Evolutionary conservation across 2,329 filamentous ascomycete genomes (phyloP).

Genomic region (Ciborinia camelliae): DNA sequence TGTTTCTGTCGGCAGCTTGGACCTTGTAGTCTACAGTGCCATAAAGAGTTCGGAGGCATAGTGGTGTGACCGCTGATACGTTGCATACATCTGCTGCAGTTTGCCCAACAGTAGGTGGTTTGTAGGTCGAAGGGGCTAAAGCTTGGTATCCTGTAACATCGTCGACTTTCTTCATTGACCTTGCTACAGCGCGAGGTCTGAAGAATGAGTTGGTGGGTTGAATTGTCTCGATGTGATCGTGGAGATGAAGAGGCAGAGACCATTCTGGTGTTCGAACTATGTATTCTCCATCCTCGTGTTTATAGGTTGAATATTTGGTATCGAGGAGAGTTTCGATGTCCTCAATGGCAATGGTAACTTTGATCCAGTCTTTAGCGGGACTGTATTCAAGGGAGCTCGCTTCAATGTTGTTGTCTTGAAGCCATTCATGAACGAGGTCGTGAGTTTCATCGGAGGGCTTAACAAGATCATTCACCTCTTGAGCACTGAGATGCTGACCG

Average conservation of each 20-base stretch:
- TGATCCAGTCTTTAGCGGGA: conserved; percentile 56
- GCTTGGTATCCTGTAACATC: background rate
- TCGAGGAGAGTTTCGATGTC: conserved; percentile 41
- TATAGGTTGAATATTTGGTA: conserved; percentile 39
- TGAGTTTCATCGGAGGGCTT: conserved; percentile 50
- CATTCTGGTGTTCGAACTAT: conserved; percentile 30
- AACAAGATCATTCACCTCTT: conserved; percentile 52
- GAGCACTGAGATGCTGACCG: conserved; percentile 50
- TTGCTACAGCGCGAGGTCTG: conserved; percentile 43
- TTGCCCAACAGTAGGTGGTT: conserved; percentile 10
- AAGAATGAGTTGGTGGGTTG: conserved; percentile 58
- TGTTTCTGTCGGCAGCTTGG: conserved; percentile 25
- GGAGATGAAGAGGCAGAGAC: conserved; percentile 44
- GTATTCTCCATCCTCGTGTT: conserved; percentile 35
- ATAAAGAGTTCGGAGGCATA: conserved; percentile 31
- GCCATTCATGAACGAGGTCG: conserved; percentile 54
- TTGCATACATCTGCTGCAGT: conserved; percentile 60
- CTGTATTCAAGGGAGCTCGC: conserved; percentile 42
- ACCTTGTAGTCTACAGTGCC: conserved; percentile 28
- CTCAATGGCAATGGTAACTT: conserved; percentile 45
- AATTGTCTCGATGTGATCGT: conserved; percentile 45
- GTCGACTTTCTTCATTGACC: conserved; percentile 22
- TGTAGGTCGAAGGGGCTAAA: conserved; percentile 10
- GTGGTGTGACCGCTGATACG: conserved; percentile 27
- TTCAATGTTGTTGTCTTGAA: conserved; percentile 50